Evolutionary conservation across 2,329 filamentous ascomycete genomes (phyloP), one percentile per base, ranked within the genome.

Genomic region (Didymella arachidicola): DNA sequence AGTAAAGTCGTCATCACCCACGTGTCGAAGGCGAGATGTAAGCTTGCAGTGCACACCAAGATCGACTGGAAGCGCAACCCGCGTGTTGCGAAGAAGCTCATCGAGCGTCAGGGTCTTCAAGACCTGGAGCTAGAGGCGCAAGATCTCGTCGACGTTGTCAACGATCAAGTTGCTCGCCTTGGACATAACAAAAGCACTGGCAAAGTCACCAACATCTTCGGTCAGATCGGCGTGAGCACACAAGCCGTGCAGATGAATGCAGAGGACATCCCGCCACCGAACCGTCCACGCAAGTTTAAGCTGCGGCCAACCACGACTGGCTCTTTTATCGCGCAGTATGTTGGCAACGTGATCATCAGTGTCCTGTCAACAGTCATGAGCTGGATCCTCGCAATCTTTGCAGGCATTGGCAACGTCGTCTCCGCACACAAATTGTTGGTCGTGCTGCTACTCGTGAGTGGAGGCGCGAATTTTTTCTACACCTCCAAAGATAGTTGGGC

Each of bases 1-100:
- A 94, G 87, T 65, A 97, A 97, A 78, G 88, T 97, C 62, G 92
- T 97, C 63, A 95, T 99, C 62, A 97, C 95, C 2, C 92, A 98
- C 72, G 85, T 94, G 60, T 88, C 92, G 51, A 98, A 98, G 79
- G 93, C 91, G 12, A 93, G 90, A 75, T 96, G 92, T 77, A 97
- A 95, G 79, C 85, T 99, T 54, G 90, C 93, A 26, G 86, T 98
- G 42, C 96, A 92, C 78, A 91, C 89, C 52, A 90, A 89, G 69
- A 87, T 97, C n/a, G 90, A 92, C 67, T 98, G 95, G 95, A 84
- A 87, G 26, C 89, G 87, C 64, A 81, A 71, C 16, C 73, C 74
- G 2, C 65, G 85, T 12, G 67, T 77, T 43, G 77, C 76, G 12
- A 75, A 73, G 55, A 73, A 69, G 41, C 77, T 87, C 41, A 83